Conservation (phyloP, 257 asterid species). For the Solanum infundibuliforme region DNA sequence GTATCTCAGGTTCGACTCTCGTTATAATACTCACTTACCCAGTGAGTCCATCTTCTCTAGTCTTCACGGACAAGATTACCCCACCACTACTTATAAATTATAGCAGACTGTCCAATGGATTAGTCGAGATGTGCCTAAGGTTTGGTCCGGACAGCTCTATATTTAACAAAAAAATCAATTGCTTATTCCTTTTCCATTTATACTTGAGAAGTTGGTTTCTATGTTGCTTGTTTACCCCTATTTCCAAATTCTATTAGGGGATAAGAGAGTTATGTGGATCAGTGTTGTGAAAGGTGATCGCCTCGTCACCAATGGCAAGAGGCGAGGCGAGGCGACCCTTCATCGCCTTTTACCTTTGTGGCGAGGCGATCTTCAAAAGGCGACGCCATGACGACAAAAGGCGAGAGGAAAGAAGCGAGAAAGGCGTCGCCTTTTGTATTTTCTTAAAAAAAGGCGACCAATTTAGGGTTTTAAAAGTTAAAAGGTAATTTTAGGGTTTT, state of each 20-base stretch:
- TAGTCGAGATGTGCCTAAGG: background rate
- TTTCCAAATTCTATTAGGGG: background rate
- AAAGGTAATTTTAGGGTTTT: no score
- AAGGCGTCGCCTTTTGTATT: no score
- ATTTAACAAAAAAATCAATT: background rate
- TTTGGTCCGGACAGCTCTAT: background rate
- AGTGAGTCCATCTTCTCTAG: background rate
- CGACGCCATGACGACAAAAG: no score
- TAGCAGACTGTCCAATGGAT: background rate
- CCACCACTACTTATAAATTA: background rate
- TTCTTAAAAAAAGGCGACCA: no score
- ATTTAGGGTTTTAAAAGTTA: no score
- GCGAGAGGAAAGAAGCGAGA: no score
- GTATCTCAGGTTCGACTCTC: background rate
- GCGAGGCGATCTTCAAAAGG: no score
- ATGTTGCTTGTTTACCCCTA: background rate
- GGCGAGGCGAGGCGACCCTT: no score
- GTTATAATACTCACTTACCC: background rate
- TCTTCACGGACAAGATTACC: background rate
- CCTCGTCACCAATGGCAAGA: no score
- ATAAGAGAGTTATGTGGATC: background rate
- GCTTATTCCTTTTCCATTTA: background rate
- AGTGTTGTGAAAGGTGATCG: no score
- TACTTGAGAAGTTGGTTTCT: background rate
- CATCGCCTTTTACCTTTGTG: no score